These are phyloP conservation scores for Neonectria coccinea DNA, from an alignment of 2,329 filamentous ascomycete genomes.

Conservation along the genomic window DNA sequence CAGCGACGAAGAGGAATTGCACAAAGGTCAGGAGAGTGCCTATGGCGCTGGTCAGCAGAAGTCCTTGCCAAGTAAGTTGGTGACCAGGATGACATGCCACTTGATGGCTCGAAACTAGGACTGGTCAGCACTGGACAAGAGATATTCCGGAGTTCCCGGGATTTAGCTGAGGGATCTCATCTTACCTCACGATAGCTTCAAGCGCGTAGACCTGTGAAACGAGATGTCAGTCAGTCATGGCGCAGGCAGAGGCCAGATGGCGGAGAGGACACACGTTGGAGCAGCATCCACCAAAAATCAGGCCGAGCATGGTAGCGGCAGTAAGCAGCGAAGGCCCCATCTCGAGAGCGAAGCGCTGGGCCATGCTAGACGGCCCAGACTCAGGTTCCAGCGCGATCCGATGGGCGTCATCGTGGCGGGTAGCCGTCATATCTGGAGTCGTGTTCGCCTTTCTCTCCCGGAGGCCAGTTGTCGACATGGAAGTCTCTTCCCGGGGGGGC, in stretches of 20 bases:
- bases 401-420: conserved; percentile 15
- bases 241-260: conserved; percentile 1
- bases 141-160: conserved; percentile 12
- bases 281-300: conserved; percentile 97
- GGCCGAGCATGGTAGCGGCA: conserved; percentile 75
- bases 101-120: conserved; percentile 81
- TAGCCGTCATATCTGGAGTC: conserved; percentile 38
- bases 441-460: conserved; percentile 35
- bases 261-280: conserved; percentile 75
- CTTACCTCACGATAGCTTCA: conserved; percentile 93
- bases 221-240: conserved; percentile 32
- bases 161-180: not conserved
- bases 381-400: conserved; percentile 31
- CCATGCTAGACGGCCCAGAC: conserved; percentile 29
- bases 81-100: conserved; percentile 65
- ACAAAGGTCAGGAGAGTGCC: conserved; percentile 90
- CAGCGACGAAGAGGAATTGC: conserved; percentile 85
- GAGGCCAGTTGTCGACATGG: conserved; percentile 25
- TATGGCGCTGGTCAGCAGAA: conserved; percentile 50
- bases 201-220: conserved; percentile 85
- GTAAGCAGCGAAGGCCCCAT: conserved; percentile 59
- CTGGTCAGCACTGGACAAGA: conserved; percentile 28
- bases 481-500: conserved; percentile 3
- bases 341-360: conserved; percentile 41
- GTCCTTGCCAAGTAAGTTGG: not conserved